Conservation (phyloP, 225 moss, liverwort and hornwort species). For the Physcomitrium patens region DNA sequence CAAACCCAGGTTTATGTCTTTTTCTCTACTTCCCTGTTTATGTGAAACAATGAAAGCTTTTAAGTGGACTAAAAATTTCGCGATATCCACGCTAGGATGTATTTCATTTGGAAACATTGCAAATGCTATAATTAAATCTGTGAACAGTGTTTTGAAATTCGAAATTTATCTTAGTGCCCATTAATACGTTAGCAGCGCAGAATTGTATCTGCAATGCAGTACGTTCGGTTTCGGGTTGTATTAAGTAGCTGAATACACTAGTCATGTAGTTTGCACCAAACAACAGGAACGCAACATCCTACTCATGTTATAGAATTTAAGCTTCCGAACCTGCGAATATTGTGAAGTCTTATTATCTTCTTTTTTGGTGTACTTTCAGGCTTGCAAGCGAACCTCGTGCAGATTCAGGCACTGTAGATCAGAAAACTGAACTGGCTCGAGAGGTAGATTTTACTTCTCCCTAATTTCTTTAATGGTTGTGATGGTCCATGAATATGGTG, state of each 20-base stretch:
- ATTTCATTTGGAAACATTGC: neutral
- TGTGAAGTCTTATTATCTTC: neutral
- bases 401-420: constrained; percentile 27
- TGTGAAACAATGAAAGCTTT: neutral
- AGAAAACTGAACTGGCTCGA: constrained; percentile 34
- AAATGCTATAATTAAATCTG: neutral
- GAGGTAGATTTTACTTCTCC: constrained; percentile 34
- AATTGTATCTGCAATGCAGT: constrained; percentile 6
- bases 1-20: constrained; percentile 52
- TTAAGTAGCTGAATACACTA: constrained; percentile 11
- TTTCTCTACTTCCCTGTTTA: constrained; percentile 12
- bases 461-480: neutral
- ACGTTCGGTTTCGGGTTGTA: neutral
- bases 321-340: neutral
- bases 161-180: neutral
- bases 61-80: neutral
- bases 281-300: neutral
- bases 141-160: neutral
- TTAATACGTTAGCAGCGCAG: neutral
- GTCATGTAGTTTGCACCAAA: constrained; percentile 1
- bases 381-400: constrained; percentile 39
- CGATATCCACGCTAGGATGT: neutral
- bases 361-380: constrained; percentile 36
- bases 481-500: neutral
- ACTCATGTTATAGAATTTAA: neutral